Conservation (phyloP, 208 protist species). For the Endotrypanum monterogeii region DNA sequence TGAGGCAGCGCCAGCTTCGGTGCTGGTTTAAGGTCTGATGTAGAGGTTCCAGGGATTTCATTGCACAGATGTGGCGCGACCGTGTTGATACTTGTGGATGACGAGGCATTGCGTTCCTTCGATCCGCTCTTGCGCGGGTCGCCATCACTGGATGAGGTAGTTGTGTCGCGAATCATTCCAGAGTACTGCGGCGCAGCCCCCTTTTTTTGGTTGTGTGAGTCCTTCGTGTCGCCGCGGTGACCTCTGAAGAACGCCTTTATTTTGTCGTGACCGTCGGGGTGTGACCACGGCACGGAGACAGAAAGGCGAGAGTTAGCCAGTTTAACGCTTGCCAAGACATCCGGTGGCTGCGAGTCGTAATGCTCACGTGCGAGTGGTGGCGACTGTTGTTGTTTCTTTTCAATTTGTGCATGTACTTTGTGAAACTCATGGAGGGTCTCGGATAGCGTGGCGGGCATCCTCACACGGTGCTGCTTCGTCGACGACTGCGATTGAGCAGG, state of each 20-base stretch:
- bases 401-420: neutral
- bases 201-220: neutral
- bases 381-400: neutral
- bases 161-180: neutral
- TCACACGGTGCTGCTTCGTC: neutral
- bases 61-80: neutral
- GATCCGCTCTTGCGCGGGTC: neutral
- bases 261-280: neutral
- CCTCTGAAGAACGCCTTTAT: neutral
- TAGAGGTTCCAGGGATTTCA: neutral
- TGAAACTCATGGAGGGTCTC: neutral
- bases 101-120: neutral
- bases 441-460: conserved; percentile 2
- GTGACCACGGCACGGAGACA: neutral
- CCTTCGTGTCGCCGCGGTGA: neutral
- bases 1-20: neutral
- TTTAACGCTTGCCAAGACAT: conserved; percentile 3
- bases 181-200: neutral
- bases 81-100: conserved; percentile 1
- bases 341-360: neutral
- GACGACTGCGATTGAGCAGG: neutral
- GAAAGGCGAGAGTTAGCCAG: neutral
- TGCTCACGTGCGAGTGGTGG: neutral
- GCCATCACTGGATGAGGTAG: neutral
- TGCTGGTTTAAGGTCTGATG: neutral